Conservation (phyloP, 2,329 filamentous ascomycete species). For the Xylaria sp. region DNA sequence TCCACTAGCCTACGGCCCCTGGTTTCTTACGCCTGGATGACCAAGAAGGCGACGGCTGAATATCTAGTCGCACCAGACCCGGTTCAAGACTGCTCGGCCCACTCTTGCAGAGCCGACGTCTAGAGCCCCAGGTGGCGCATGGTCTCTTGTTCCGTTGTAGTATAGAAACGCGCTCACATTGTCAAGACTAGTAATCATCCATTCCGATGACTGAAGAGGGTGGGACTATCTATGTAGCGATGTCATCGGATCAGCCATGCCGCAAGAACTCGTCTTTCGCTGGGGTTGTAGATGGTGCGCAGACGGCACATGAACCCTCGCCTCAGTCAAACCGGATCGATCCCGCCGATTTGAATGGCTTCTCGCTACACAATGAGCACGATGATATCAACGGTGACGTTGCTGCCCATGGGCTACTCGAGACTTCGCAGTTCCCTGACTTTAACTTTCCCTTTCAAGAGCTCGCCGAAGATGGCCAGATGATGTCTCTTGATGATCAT, state of each 20-base stretch:
- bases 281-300: slow-evolving; percentile 45
- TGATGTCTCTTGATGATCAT: slow-evolving; percentile 49
- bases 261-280: slow-evolving; percentile 44
- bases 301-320: slow-evolving; percentile 41
- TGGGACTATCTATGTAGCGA: slow-evolving; percentile 41
- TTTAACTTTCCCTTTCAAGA: slow-evolving; percentile 59
- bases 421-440: slow-evolving; percentile 57
- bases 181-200: not conserved
- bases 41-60: slow-evolving; percentile 33
- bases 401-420: slow-evolving; percentile 47
- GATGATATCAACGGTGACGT: slow-evolving; percentile 43
- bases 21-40: slow-evolving; percentile 39
- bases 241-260: slow-evolving; percentile 47
- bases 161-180: slow-evolving; percentile 13
- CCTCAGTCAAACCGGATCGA: slow-evolving; percentile 40
- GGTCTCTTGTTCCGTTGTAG: slow-evolving; percentile 16
- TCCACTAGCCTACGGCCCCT: slow-evolving; percentile 34
- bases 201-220: slow-evolving; percentile 22
- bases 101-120: not conserved
- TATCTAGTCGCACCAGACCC: slow-evolving; percentile 37
- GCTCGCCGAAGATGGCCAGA: slow-evolving; percentile 49
- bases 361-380: slow-evolving; percentile 45
- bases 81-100: not conserved
- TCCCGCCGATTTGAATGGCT: slow-evolving; percentile 44
- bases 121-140: slow-evolving; percentile 1